Conservation (phyloP, 1,284 basidiomycete species). For the Stygiomarasmius scandens region DNA sequence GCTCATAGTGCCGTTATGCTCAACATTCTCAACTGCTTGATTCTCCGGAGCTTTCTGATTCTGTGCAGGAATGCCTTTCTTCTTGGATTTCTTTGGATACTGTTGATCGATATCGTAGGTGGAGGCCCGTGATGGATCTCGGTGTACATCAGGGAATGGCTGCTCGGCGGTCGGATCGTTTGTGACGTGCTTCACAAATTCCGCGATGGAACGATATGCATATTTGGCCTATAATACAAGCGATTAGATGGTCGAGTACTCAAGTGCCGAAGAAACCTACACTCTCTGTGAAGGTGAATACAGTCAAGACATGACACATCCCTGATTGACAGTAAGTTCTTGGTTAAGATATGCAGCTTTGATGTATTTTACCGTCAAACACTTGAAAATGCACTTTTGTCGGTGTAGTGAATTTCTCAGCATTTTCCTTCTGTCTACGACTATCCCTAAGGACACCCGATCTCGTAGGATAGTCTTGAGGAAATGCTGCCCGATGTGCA, state of each 20-base stretch:
- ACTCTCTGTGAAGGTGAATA: conserved; percentile 70
- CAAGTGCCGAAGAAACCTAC: conserved; percentile 33
- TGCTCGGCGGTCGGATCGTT: conserved; percentile 37
- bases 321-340: conserved; percentile 30
- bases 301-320: conserved; percentile 71
- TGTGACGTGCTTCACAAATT: conserved; percentile 59
- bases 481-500: conserved; percentile 84
- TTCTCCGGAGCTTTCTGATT: conserved; percentile 19
- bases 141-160: conserved; percentile 50
- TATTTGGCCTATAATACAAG: conserved; percentile 48
- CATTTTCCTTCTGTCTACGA: conserved; percentile 54
- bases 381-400: conserved; percentile 85
- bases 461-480: conserved; percentile 67
- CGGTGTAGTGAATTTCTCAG: conserved; percentile 57
- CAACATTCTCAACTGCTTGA: background rate
- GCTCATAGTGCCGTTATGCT: background rate
- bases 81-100: conserved; percentile 6
- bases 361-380: conserved; percentile 56
- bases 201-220: conserved; percentile 58
- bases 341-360: background rate
- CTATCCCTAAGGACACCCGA: conserved; percentile 54
- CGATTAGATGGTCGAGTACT: background rate
- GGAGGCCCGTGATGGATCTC: conserved; percentile 30
- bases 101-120: conserved; percentile 16
- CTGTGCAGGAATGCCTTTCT: conserved; percentile 4